A percentile compares a stretch with the other conserved stretches of the same genome.
phyloP scores from a whole-genome alignment of 1,284 basidiomycete genomes.

The Malassezia dermatis region DNA sequence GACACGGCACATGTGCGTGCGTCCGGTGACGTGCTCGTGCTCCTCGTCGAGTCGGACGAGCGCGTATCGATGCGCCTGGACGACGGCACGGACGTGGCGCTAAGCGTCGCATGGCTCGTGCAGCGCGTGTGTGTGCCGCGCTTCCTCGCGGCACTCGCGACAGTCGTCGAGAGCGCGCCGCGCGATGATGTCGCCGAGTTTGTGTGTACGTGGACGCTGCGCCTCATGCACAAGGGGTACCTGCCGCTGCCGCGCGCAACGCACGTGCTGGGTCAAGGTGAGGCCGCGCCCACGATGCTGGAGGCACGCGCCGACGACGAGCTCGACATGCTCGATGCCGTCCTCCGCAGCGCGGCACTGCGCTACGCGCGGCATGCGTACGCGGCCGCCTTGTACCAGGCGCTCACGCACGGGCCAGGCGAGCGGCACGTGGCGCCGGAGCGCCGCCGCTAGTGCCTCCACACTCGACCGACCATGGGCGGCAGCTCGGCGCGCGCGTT shows the following conservation, averaged over 20 bases:
- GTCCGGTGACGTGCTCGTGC: background rate
- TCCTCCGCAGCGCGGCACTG: constrained; percentile 10
- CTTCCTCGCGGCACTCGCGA: constrained; percentile 2
- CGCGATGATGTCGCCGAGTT: background rate
- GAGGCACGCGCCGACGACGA: background rate
- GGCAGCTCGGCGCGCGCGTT: constrained; percentile 60
- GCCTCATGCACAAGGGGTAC: background rate
- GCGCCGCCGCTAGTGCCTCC: background rate
- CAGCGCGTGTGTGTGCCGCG: constrained; percentile 4
- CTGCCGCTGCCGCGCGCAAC: background rate
- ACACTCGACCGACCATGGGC: background rate
- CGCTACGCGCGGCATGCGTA: constrained; percentile 3
- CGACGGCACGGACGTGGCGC: background rate
- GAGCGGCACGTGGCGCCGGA: too few species aligned
- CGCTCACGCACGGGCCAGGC: background rate
- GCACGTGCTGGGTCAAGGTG: background rate
- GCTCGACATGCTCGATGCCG: constrained; percentile 3
- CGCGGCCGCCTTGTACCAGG: constrained; percentile 6
- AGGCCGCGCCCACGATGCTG: background rate
- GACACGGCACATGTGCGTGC: background rate
- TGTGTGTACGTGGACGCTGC: background rate
- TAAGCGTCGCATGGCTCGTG: constrained; percentile 1
- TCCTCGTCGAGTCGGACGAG: background rate
- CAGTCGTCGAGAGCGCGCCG: background rate
- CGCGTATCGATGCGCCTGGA: background rate